Conservation (phyloP, 2,329 filamentous ascomycete genomes). For the Thelonectria discophora region DNA sequence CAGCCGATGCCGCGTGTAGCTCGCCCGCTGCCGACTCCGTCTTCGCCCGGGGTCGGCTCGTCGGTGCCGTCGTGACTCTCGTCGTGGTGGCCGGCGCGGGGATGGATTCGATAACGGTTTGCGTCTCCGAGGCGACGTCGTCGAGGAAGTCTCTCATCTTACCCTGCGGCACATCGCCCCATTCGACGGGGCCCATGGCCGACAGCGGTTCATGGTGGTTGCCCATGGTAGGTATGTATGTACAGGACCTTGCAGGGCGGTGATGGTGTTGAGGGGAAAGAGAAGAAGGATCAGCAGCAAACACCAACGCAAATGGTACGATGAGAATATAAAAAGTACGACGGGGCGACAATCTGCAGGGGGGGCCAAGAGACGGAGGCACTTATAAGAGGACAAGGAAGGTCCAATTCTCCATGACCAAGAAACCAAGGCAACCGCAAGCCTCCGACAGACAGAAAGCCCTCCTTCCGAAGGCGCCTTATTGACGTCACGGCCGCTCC, state of each 20-base stretch:
- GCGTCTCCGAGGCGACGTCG: conserved; percentile 71
- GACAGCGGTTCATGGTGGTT: conserved; percentile 67
- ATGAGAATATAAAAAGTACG: too few relatives aligned
- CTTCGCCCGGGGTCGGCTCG: conserved; percentile 61
- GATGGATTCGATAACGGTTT: conserved; percentile 79
- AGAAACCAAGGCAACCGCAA: conserved; percentile 16
- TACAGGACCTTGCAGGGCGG: too few relatives aligned
- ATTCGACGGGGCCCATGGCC: conserved; percentile 64
- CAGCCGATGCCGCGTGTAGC: conserved; percentile 57
- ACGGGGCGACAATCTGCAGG: too few relatives aligned
- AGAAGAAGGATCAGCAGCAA: too few relatives aligned
- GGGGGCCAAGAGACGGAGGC: too few relatives aligned
- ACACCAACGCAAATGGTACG: too few relatives aligned
- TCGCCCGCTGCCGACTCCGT: conserved; percentile 65
- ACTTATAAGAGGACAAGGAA: not conserved
- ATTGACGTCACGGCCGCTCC: conserved; percentile 24
- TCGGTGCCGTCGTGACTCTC: conserved; percentile 55
- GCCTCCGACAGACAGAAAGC: conserved; percentile 10
- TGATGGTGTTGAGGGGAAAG: too few relatives aligned
- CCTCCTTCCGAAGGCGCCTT: conserved; percentile 14
- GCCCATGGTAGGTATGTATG: conserved; percentile 53
- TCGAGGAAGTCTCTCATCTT: conserved; percentile 63
- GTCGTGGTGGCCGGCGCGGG: conserved; percentile 55
- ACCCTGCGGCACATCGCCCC: conserved; percentile 56
- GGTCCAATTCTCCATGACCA: not conserved